Base-by-base conservation (phyloP, 805 yeast genomes). In the Saccharomyces paradoxus region DNA sequence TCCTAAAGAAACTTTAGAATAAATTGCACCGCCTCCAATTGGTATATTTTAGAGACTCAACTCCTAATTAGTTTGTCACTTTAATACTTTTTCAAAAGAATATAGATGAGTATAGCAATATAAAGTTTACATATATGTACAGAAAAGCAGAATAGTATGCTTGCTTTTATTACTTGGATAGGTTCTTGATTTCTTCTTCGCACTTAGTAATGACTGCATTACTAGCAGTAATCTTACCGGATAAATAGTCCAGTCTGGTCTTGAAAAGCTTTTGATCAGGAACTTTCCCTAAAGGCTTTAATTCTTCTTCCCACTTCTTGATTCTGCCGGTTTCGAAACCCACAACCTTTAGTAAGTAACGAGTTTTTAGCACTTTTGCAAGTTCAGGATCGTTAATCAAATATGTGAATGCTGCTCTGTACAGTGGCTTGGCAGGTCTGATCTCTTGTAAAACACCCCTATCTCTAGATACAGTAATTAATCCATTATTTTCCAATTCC, bases 341-440 rank as follows among this genome's bases (percentile, higher is more conserved):
- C 47, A 89, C 78, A 50, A 84, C 71, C 46, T 75, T 76, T 49
- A 75, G 71, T 52, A 85, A 70, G 58, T 84, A 82, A 26, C 81
- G 77, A 2, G 84, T 75, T 66, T 89, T 96, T 67, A 88, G 77
- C 12, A 81, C 75, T 26, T 81, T 81, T 54, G 75, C 79, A 6
- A 87, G 70, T 17, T 77, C 75, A 14, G 73, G 63, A 65, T 90
- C 91, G 1, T 74, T 60, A 2, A 83, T 77, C 64, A 94, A 74
- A 56, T 79, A 79, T 54, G 75, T 63, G 71, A 92, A 94, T 0
- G 98, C 96, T 0, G 91, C 87, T 55, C 79, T 77, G 68, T 76
- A 90, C 24, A 94, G 72, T 2, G 99, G 98, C 62, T 90, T 84
- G 0, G 96, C 96, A 1, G 96, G 89, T 22, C 72, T 70, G 21